Percentiles rank a stretch among this genome's conserved stretches.
Conservation (phyloP, 768 basidiomycete species). For the Leccinum imitatum region DNA sequence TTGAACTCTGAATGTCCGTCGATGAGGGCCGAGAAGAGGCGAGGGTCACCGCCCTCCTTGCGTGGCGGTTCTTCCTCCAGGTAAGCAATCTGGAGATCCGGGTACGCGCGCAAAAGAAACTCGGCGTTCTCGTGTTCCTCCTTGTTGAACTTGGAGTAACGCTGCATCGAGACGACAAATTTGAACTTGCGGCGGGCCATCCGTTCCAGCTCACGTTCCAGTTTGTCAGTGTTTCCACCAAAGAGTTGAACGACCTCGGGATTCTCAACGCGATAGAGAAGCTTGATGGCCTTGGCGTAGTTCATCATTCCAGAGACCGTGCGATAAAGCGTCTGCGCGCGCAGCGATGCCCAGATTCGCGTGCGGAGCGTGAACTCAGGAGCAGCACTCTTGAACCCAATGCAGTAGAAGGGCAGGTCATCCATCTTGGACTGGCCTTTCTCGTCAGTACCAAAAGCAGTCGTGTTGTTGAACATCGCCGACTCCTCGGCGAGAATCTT, state of each 20-base stretch:
- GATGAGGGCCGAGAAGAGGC: constrained; percentile 94
- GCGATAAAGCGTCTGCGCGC: constrained; percentile 97
- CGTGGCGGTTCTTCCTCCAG: constrained; percentile 93
- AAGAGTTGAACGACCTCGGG: constrained; percentile 98
- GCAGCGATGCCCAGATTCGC: constrained; percentile 98
- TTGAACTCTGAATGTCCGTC: constrained; percentile 98
- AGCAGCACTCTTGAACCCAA: constrained; percentile 98
- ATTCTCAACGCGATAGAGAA: constrained; percentile 99
- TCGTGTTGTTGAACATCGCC: constrained; percentile 75
- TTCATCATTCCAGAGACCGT: constrained; percentile 99
- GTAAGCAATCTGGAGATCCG: constrained; percentile 97
- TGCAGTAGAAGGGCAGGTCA: constrained; percentile 96
- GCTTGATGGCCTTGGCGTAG: constrained; percentile 98
- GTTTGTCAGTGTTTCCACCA: constrained; percentile 95
- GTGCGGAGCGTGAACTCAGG: constrained; percentile 98
- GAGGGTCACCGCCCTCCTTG: constrained; percentile 93
- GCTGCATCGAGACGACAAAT: constrained; percentile 98
- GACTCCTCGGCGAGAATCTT: constrained; percentile 98
- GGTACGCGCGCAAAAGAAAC: constrained; percentile 95
- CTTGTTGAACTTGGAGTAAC: constrained; percentile 99
- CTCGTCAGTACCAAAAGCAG: constrained; percentile 74
- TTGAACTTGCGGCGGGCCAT: constrained; percentile 99
- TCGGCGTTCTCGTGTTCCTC: constrained; percentile 99
- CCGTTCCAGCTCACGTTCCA: constrained; percentile 94
- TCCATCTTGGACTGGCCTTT: constrained; percentile 83